Evolutionary conservation across 352 stramenopile species (phyloP).

Genomic region (Pythium diclinum): DNA sequence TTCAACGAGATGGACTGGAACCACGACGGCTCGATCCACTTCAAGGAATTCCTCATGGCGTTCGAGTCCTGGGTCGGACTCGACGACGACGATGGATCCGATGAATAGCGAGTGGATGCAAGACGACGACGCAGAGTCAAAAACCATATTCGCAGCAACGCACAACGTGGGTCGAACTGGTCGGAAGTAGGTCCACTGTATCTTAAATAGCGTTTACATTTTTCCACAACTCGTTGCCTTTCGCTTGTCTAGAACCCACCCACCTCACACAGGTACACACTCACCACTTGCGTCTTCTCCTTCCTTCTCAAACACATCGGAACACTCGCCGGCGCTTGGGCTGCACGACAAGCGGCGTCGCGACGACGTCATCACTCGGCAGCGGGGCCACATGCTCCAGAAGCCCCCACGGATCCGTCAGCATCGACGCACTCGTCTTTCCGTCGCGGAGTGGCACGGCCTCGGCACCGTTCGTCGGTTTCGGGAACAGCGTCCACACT

Average conservation of each 20-base stretch:
- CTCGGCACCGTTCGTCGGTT: constrained; percentile 35
- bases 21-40: constrained; percentile 80
- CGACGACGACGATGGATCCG: constrained; percentile 54
- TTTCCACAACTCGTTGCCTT: constrained; percentile 16
- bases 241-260: constrained; percentile 3
- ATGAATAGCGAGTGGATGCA: constrained; percentile 10
- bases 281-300: not conserved
- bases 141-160: not conserved
- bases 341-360: constrained; percentile 36
- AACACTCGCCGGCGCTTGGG: constrained; percentile 69
- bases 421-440: constrained; percentile 28
- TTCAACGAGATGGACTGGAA: constrained; percentile 90
- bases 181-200: constrained; percentile 20
- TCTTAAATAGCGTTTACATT: constrained; percentile 37
- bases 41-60: constrained; percentile 88
- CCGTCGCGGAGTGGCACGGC: constrained; percentile 26
- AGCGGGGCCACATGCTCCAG: constrained; percentile 69
- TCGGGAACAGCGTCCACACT: constrained; percentile 70
- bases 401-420: constrained; percentile 74
- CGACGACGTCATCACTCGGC: constrained; percentile 59
- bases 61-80: constrained; percentile 86
- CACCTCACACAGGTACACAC: not conserved
- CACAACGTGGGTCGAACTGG: not conserved
- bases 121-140: not conserved
- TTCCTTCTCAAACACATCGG: constrained; percentile 49